Evolutionary conservation across 495 filamentous ascomycete genomes (phyloP), one percentile per base, ranked within the genome.

Genomic region (Chaetomidium leptoderma): DNA sequence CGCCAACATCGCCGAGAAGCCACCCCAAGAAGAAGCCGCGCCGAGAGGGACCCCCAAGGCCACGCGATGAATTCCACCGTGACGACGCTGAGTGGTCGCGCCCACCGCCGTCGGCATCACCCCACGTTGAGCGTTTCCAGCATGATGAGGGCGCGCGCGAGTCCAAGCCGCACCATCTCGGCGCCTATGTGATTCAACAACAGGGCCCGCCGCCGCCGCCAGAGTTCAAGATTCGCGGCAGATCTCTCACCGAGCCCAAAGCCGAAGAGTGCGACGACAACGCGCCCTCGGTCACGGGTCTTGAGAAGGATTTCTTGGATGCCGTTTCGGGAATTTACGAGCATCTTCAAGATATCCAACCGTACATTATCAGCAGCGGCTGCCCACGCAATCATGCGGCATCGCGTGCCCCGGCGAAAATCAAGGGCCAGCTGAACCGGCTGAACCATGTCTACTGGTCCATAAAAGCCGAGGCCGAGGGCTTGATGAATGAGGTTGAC

Each of bases 21-120:
- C 30, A 24, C 6, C 51, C 29, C 1, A 54, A 35, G 19, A 54
- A 54, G 51, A 54, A 24, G n/a, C 2, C 17, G 13, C 51, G 51
- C 3, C 19, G 51, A 6, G 39, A 44, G n/a, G 26, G 9, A 10
- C 36, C 36, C 2, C 50, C 36, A 3, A 8, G 21, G 26, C n/a
- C 4, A 21, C 21, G 11, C 17, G 48, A 36, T 11, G 48, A n/a
- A n/a, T n/a, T n/a, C n/a, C n/a, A n/a, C n/a, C n/a, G n/a, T n/a
- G n/a, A n/a, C n/a, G n/a, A 49, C 9, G 24, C 3, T 8, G 26
- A 46, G 14, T 46, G 44, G 44, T 16, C 44, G 19, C 11, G 32
- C 19, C 17, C n/a, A 19, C 29, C 29, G 5, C n/a, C 30, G 8
- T 19, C 47, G 3, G 9, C 2, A n/a, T 24, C 30, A 10, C 19